Evolutionary conservation across 1,139 yeast species (phyloP).

Genomic region (Trichomonascaceae sp.): DNA sequence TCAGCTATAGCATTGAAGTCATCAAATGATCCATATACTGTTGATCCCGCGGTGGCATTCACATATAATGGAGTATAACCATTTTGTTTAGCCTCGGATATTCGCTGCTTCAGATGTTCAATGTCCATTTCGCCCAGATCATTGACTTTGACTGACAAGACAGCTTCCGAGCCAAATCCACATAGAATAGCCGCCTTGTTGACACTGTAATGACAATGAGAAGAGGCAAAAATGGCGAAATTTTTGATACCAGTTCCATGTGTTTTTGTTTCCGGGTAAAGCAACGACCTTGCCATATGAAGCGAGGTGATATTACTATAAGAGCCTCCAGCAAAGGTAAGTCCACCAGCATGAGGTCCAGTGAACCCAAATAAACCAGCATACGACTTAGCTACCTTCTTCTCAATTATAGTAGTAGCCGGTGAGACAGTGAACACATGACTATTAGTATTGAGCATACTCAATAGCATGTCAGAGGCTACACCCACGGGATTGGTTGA

Average conservation of each 20-base stretch:
- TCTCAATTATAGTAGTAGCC: slow-evolving; percentile 69
- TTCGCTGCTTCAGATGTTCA: slow-evolving; percentile 42
- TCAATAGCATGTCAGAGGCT: slow-evolving; percentile 61
- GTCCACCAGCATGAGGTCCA: slow-evolving; percentile 61
- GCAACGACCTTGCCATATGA: slow-evolving; percentile 66
- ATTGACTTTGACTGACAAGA: slow-evolving; percentile 59
- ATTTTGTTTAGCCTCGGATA: slow-evolving; percentile 39
- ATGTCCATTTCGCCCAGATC: slow-evolving; percentile 52
- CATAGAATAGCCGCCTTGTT: slow-evolving; percentile 75
- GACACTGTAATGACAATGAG: slow-evolving; percentile 75
- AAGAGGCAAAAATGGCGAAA: slow-evolving; percentile 67
- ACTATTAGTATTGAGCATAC: slow-evolving; percentile 72
- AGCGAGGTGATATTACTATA: slow-evolving; percentile 79
- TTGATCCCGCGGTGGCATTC: slow-evolving; percentile 85
- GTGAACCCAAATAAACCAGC: slow-evolving; percentile 60
- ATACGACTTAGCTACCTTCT: slow-evolving; percentile 59
- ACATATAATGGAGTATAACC: slow-evolving; percentile 72
- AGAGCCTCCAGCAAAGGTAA: slow-evolving; percentile 84
- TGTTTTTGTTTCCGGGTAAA: slow-evolving; percentile 64
- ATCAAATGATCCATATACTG: slow-evolving; percentile 82
- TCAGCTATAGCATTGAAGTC: slow-evolving; percentile 51
- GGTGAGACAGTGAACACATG: slow-evolving; percentile 88
- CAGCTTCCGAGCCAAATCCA: slow-evolving; percentile 61
- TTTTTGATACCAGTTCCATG: slow-evolving; percentile 49
- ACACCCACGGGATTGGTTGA: slow-evolving; percentile 82